Evolutionary conservation across 208 protist species (phyloP).

Genomic region (Wallacemonas rigidus): DNA sequence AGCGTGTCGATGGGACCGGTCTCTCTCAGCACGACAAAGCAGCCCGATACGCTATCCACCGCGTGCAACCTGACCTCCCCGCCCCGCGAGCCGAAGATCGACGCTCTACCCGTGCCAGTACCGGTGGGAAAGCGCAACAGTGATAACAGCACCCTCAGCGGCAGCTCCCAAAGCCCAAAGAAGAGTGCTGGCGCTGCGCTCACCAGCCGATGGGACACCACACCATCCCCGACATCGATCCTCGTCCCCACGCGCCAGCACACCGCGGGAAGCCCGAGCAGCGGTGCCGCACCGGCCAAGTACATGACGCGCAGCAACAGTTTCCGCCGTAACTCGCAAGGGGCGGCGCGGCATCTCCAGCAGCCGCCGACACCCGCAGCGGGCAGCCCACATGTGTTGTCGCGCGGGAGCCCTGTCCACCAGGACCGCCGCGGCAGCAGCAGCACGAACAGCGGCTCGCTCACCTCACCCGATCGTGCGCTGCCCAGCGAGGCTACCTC

Average conservation of each 20-base stretch:
- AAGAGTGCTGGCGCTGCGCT: not conserved
- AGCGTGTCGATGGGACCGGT: not conserved
- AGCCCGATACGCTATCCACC: not conserved
- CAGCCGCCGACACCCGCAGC: not conserved
- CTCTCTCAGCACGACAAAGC: conserved; percentile 9
- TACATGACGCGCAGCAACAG: conserved; percentile 19
- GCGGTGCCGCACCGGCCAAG: conserved; percentile 6
- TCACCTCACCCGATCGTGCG: not conserved
- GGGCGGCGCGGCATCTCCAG: not conserved
- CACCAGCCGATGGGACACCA: not conserved
- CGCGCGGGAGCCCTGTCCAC: not conserved
- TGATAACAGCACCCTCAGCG: not conserved
- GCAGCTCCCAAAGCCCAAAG: not conserved
- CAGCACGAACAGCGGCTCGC: not conserved
- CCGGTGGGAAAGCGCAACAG: conserved; percentile 4
- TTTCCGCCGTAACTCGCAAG: conserved; percentile 7
- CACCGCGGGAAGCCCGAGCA: conserved; percentile 8
- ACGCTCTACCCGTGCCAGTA: not conserved
- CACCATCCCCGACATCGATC: conserved; percentile 12
- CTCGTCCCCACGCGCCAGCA: conserved; percentile 13
- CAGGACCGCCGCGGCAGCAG: conserved; percentile 6
- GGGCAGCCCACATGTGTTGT: not conserved
- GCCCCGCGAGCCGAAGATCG: not conserved
- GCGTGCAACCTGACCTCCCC: not conserved
- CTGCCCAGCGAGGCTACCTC: not conserved